Percentiles rank a stretch among this genome's conserved stretches.
These are phyloP conservation scores for Ephemerocybe angulata DNA, from an alignment of 768 basidiomycete genomes.

Conservation along the genomic window DNA sequence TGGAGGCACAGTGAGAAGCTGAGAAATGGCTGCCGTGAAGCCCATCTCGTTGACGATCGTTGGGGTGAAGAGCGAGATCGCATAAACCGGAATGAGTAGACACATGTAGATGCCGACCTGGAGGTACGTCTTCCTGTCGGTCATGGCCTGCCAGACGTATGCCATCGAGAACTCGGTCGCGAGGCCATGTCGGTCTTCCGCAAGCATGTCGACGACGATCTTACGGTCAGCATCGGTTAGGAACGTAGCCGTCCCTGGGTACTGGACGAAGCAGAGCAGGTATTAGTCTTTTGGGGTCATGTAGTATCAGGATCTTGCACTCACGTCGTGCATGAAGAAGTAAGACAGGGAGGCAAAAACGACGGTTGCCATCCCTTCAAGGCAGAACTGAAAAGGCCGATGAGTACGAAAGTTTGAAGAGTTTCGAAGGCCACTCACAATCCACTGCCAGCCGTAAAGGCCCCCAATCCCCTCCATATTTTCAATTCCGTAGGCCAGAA, in stretches of 20 bases:
- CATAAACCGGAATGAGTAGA: slow-evolving; percentile 41
- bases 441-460: slow-evolving; percentile 46
- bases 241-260: slow-evolving; percentile 56
- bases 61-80: slow-evolving; percentile 44
- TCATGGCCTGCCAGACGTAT: slow-evolving; percentile 47
- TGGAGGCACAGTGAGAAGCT: slow-evolving; percentile 48
- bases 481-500: slow-evolving; percentile 46
- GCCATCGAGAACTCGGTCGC: slow-evolving; percentile 41
- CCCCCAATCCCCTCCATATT: slow-evolving; percentile 38
- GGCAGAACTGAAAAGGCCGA: slow-evolving; percentile 30
- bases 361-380: slow-evolving; percentile 43
- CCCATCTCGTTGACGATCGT: slow-evolving; percentile 46
- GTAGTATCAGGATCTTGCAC: slow-evolving; percentile 12
- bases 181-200: slow-evolving; percentile 40
- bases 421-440: slow-evolving; percentile 26
- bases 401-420: neutral
- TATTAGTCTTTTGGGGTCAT: neutral
- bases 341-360: slow-evolving; percentile 40
- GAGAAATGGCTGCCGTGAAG: slow-evolving; percentile 45
- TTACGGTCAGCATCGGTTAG: slow-evolving; percentile 41
- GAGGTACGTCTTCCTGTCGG: slow-evolving; percentile 41
- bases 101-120: slow-evolving; percentile 36
- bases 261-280: slow-evolving; percentile 25
- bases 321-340: slow-evolving; percentile 53
- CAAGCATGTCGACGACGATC: slow-evolving; percentile 36